Conservation (phyloP, 805 yeast genomes). For the Wickerhamomyces ciferrii region DNA sequence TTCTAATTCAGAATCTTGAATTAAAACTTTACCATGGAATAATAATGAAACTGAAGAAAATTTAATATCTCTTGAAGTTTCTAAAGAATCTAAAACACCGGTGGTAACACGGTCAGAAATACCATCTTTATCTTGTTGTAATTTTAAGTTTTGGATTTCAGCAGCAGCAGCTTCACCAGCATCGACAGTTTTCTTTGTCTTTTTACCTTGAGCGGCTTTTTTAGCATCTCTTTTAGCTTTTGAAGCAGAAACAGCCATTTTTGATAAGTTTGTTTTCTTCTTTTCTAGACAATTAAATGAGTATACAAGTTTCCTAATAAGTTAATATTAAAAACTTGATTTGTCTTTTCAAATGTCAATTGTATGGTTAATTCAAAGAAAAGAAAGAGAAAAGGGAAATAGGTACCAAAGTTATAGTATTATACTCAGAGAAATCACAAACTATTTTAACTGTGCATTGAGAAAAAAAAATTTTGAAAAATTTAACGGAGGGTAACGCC, state of each 20-base stretch:
- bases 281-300: neutral
- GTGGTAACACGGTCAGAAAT: conserved; percentile 95
- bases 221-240: conserved; percentile 98
- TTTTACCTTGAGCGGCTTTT: conserved; percentile 79
- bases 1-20: conserved; percentile 89
- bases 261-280: neutral
- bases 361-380: neutral
- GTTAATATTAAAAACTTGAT: neutral
- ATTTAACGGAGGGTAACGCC: neutral
- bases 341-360: neutral
- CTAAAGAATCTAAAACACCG: conserved; percentile 88
- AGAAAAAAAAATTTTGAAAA: neutral
- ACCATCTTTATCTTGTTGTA: conserved; percentile 93
- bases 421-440: neutral
- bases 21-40: conserved; percentile 95
- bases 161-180: conserved; percentile 58
- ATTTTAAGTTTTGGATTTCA: conserved; percentile 78
- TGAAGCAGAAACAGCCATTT: conserved; percentile 60
- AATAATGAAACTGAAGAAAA: conserved; percentile 83
- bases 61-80: conserved; percentile 91
- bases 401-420: neutral
- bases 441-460: neutral
- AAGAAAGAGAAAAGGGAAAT: neutral
- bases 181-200: conserved; percentile 40
- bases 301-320: neutral